A percentile compares a stretch with the other conserved stretches of the same genome.
Conservation (phyloP, 768 basidiomycete species). For the Nidularia pulvinata region DNA sequence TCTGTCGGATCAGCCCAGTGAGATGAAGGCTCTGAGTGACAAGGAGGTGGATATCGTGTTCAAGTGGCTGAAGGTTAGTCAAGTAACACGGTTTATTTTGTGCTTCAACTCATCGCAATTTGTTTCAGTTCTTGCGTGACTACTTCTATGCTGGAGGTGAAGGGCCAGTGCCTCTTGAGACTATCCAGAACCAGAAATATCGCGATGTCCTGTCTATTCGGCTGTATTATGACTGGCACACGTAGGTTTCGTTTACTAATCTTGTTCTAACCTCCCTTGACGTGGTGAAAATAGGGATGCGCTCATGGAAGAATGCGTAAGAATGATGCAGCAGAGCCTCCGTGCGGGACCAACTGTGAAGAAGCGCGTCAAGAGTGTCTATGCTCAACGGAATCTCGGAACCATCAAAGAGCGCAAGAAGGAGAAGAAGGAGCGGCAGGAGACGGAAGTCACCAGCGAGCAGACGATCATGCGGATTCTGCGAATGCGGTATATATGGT, state of each 20-base stretch:
- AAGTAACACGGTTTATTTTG: neutral
- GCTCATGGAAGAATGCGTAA: constrained; percentile 93
- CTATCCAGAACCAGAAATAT: constrained; percentile 93
- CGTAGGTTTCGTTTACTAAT: constrained; percentile 43
- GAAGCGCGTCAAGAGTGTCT: constrained; percentile 92
- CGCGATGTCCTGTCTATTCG: constrained; percentile 89
- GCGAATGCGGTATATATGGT: constrained; percentile 76
- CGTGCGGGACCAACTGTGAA: constrained; percentile 74
- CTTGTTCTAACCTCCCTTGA: constrained; percentile 5
- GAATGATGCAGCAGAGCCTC: constrained; percentile 90
- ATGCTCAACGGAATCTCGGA: constrained; percentile 90
- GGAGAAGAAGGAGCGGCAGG: constrained; percentile 85
- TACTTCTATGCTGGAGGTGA: constrained; percentile 97
- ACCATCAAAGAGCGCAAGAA: constrained; percentile 95
- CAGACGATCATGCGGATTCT: constrained; percentile 95
- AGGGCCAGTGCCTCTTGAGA: constrained; percentile 83
- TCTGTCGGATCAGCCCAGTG: constrained; percentile 79
- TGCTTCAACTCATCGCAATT: constrained; percentile 3
- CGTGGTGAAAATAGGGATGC: constrained; percentile 51
- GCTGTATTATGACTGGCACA: constrained; percentile 96
- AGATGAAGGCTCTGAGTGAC: constrained; percentile 91
- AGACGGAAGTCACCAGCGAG: constrained; percentile 75
- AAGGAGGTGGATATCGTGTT: constrained; percentile 99
- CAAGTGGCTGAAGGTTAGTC: constrained; percentile 89
- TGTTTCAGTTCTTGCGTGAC: constrained; percentile 79